Conservation (phyloP, 1,139 yeast species). For the Sugiyamaella castrensis region DNA sequence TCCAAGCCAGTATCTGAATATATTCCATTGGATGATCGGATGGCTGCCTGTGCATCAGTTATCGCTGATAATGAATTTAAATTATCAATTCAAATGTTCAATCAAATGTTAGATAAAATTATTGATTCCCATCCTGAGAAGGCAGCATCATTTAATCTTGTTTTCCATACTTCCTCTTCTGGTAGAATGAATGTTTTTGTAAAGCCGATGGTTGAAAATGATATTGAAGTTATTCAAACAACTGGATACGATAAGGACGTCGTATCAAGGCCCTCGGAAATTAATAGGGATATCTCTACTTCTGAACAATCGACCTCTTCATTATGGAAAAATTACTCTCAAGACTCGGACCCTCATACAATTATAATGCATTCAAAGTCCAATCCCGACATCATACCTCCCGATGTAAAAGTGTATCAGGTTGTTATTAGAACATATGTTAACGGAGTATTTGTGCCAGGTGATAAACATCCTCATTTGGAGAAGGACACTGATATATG, state of each 20-base stretch:
- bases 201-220: constrained; percentile 34
- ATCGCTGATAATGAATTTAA: constrained; percentile 75
- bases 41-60: constrained; percentile 39
- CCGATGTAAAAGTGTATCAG: constrained; percentile 23
- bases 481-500: constrained; percentile 17
- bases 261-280: background rate
- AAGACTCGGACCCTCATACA: constrained; percentile 22
- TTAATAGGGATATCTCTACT: constrained; percentile 5
- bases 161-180: constrained; percentile 27
- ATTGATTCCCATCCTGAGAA: constrained; percentile 30
- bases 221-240: constrained; percentile 28
- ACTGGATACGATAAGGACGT: constrained; percentile 4
- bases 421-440: constrained; percentile 18
- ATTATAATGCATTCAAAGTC: constrained; percentile 24
- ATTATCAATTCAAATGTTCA: constrained; percentile 58
- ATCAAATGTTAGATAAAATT: constrained; percentile 48
- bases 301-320: background rate
- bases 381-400: constrained; percentile 19
- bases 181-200: constrained; percentile 33
- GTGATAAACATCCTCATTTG: constrained; percentile 20
- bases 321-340: constrained; percentile 10
- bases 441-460: constrained; percentile 17
- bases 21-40: constrained; percentile 23
- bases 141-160: constrained; percentile 29
- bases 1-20: background rate